Percentiles rank a stretch among this genome's conserved stretches.
Evolutionary conservation across 2,329 filamentous ascomycete genomes (phyloP).

Genomic region (Chaetomium sp.): DNA sequence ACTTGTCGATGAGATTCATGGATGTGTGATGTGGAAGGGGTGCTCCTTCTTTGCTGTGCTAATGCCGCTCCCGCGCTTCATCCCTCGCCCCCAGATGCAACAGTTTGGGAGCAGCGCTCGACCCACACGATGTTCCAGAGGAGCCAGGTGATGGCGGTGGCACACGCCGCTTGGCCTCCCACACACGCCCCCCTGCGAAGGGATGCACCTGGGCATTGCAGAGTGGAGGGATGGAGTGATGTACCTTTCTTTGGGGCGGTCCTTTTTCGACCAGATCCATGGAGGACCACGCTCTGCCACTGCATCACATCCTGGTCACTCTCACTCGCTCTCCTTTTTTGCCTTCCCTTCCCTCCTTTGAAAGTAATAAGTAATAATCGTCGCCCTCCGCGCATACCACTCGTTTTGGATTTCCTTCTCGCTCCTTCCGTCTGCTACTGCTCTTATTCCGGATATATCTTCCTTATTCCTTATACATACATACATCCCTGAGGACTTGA

Average conservation of each 20-base stretch:
- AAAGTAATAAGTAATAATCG: constrained; percentile 17
- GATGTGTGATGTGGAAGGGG: too few relatives aligned
- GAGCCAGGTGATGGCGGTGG: not conserved
- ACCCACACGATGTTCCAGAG: constrained; percentile 3
- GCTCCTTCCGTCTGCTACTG: constrained; percentile 11
- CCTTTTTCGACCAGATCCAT: not conserved
- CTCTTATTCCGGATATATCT: not conserved
- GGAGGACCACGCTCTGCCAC: too few relatives aligned
- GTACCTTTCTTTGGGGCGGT: not conserved
- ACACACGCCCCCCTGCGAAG: too few relatives aligned
- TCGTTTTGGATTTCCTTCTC: constrained; percentile 14
- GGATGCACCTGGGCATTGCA: too few relatives aligned
- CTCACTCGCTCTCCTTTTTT: not conserved
- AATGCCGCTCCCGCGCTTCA: not conserved
- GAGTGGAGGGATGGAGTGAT: not conserved
- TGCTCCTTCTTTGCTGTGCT: not conserved
- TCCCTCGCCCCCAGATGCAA: not conserved
- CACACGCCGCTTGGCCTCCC: not conserved
- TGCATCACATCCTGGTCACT: not conserved
- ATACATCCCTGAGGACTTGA: not conserved
- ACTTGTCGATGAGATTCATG: too few relatives aligned
- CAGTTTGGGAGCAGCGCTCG: not conserved
- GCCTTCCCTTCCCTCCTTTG: constrained; percentile 3
- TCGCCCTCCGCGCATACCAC: constrained; percentile 2
- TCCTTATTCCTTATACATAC: not conserved